Conservation (phyloP, 2,329 filamentous ascomycete genomes). For the Penicillium palitans region DNA sequence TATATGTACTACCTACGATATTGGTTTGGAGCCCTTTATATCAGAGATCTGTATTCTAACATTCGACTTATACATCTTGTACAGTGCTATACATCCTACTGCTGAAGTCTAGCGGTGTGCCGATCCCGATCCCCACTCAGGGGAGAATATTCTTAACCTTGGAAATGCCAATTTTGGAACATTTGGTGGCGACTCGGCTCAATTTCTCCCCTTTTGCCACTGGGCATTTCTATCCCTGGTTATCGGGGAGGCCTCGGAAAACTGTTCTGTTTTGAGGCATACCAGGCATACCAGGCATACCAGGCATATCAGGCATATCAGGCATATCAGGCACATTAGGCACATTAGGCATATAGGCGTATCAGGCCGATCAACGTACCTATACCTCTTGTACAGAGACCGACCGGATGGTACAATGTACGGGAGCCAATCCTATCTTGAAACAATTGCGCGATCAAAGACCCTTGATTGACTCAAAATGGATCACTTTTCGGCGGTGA, state of each 20-base stretch:
- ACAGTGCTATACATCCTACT: neutral
- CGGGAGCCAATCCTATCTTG: neutral
- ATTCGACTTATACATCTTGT: neutral
- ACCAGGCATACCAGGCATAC: neutral
- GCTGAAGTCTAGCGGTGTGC: constrained; percentile 10
- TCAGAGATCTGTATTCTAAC: neutral
- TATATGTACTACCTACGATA: neutral
- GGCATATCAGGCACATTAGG: neutral
- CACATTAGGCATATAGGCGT: neutral
- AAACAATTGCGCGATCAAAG: constrained; percentile 2
- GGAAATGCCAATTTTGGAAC: constrained; percentile 1
- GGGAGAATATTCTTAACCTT: constrained; percentile 14
- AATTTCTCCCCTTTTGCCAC: constrained; percentile 7
- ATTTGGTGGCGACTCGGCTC: constrained; percentile 10
- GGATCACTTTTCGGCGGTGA: neutral
- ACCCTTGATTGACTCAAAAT: neutral
- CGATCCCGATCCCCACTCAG: constrained; percentile 17
- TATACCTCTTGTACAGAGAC: neutral
- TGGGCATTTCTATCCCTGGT: neutral
- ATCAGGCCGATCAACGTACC: neutral
- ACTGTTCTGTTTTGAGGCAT: neutral
- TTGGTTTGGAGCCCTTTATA: neutral
- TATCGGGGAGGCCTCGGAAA: neutral
- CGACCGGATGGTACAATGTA: neutral
- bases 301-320: neutral